Conservation (phyloP, 202 grass and related monocot species). For the Musa balbisiana region DNA sequence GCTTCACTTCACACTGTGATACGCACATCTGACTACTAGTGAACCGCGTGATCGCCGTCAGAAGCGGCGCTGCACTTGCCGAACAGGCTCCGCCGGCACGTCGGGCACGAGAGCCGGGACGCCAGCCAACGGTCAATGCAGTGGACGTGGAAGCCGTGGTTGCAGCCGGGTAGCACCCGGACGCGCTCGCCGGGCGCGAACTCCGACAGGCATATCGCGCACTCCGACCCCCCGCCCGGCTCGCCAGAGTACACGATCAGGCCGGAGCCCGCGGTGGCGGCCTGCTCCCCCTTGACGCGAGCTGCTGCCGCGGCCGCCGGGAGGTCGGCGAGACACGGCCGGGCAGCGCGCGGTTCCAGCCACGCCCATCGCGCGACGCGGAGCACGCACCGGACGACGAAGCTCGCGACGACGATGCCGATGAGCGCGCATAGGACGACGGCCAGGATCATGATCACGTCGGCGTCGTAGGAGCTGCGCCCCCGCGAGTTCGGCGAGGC, state of each 20-base stretch:
- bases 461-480: slow-evolving; percentile 36
- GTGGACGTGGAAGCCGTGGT: slow-evolving; percentile 68
- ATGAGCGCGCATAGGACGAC: slow-evolving; percentile 50
- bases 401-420: slow-evolving; percentile 35
- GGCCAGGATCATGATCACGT: slow-evolving; percentile 49
- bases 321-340: not conserved
- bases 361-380: slow-evolving; percentile 39
- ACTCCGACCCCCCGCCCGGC: slow-evolving; percentile 45
- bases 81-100: slow-evolving; percentile 53
- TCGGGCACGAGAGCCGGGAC: slow-evolving; percentile 59
- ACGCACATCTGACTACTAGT: too few species aligned
- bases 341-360: slow-evolving; percentile 9
- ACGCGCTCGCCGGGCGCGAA: slow-evolving; percentile 59
- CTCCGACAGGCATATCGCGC: slow-evolving; percentile 81
- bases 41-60: too few species aligned
- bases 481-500: not conserved
- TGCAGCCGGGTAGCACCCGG: slow-evolving; percentile 59
- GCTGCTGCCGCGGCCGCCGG: not conserved
- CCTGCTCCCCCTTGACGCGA: slow-evolving; percentile 12
- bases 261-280: slow-evolving; percentile 15
- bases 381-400: slow-evolving; percentile 40
- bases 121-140: slow-evolving; percentile 87
- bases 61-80: not conserved
- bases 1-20: too few species aligned
- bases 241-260: slow-evolving; percentile 30